Percentiles rank a stretch among this genome's conserved stretches.
Conservation (phyloP, 106 monocot genomes). For the Cymbidium sinense region DNA sequence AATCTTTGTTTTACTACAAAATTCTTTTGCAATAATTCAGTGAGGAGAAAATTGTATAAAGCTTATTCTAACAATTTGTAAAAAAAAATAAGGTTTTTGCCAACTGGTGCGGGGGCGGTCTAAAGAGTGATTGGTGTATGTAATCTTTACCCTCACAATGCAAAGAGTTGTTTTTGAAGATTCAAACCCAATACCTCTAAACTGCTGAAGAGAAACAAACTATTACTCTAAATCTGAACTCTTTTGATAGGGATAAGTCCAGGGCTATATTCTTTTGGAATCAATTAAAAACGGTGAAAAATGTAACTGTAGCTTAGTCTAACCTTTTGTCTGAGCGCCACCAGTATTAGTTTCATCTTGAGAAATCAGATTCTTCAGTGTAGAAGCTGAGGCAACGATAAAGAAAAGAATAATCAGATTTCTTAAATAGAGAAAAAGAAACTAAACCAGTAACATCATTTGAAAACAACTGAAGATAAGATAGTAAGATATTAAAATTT, state of each 20-base stretch:
- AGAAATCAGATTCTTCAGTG: constrained; percentile 67
- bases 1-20: no score
- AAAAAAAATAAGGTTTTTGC: no score
- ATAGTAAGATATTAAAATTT: no score
- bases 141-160: no score
- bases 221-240: neutral
- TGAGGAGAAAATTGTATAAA: no score
- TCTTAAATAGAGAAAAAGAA: no score
- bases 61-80: no score
- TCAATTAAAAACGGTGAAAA: neutral
- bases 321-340: constrained; percentile 48
- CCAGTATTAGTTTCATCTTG: constrained; percentile 50
- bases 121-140: no score
- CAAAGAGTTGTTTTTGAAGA: neutral
- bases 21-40: no score
- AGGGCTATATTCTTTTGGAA: neutral
- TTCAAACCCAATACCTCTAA: neutral
- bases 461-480: no score
- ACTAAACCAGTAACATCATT: no score
- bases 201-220: neutral
- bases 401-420: neutral
- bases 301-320: neutral
- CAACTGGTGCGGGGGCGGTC: no score
- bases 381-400: constrained; percentile 35
- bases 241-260: neutral